These are phyloP conservation scores for Alternaria metachromatica DNA, from an alignment of 2,329 filamentous ascomycete species.

Conservation along the genomic window DNA sequence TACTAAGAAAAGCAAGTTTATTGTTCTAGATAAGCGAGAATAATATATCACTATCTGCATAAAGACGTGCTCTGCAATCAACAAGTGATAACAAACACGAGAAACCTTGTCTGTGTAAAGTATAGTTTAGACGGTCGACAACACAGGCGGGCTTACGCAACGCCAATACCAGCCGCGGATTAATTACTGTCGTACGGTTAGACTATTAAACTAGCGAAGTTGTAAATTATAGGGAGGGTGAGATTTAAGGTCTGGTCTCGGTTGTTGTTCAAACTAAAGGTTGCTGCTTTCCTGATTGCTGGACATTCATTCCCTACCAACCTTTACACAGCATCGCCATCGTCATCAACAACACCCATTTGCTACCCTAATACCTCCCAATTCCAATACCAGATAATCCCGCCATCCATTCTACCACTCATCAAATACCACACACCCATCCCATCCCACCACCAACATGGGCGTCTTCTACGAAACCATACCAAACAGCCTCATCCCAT, in stretches of 20 bases:
- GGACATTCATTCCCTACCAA: not conserved
- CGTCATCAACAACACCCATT: not conserved
- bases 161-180: constrained; percentile 23
- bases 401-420: not conserved
- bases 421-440: no score
- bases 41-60: not conserved
- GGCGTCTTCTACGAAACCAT: constrained; percentile 55
- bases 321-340: not conserved
- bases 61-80: not conserved
- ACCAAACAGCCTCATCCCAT: constrained; percentile 46
- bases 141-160: no score
- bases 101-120: not conserved
- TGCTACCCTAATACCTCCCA: no score
- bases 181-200: not conserved
- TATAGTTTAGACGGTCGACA: no score
- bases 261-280: not conserved
- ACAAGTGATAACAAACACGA: not conserved
- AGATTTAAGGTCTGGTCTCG: not conserved
- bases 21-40: no score
- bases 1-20: no score
- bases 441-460: constrained; percentile 32
- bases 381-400: not conserved
- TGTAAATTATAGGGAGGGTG: constrained; percentile 9
- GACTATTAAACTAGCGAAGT: not conserved
- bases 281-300: not conserved